Evolutionary conservation across 2,329 filamentous ascomycete species (phyloP), one percentile per base, ranked within the genome.

Genomic region (Aureobasidium namibiae): DNA sequence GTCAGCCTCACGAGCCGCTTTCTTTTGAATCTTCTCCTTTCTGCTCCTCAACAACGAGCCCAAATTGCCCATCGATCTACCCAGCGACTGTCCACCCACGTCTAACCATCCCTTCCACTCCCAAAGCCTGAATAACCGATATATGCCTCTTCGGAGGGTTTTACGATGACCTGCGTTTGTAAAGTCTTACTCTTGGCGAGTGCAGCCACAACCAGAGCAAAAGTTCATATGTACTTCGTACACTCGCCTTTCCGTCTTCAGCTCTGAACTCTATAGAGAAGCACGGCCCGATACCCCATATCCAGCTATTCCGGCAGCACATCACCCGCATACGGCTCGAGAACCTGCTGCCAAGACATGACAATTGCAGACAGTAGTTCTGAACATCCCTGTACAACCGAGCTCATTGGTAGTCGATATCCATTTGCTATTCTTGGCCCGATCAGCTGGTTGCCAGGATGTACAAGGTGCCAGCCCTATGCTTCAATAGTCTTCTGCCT

Each of bases 401-500:
- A 26, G 21, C 16, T 38, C 21, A 24, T 1, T n/a, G 34, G 23
- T 38, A n/a, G 14, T 16, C 13, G 34, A 2, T 34, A 29, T 2
- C 14, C 6, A 29, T 39, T 26, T 10, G 23, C 23, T 8, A 8
- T 18, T 7, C n/a, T 5, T 14, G 5, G 2, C 11, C 23, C 48
- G 23, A 18, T 18, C 48, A 36, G 21, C 5, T 36, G n/a, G 23
- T 13, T 34, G 31, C 21, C 23, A 33, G 34, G 23, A 18, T 29
- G 33, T 52, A 29, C 21, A 52, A 38, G 33, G 14, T 38, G 34
- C 23, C 23, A 38, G 34, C 33, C 21, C 18, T 52, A 52, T 52
- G 48, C 48, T 52, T 52, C 48, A 14, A 52, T 52, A 52, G 48
- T 52, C 48, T 52, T 52, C 21, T 52, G 48, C 14, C 34, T 52